Percentiles rank a stretch among this genome's conserved stretches.
phyloP scores from a whole-genome alignment of 169 alveolate genomes.

The Babesia sp. region DNA sequence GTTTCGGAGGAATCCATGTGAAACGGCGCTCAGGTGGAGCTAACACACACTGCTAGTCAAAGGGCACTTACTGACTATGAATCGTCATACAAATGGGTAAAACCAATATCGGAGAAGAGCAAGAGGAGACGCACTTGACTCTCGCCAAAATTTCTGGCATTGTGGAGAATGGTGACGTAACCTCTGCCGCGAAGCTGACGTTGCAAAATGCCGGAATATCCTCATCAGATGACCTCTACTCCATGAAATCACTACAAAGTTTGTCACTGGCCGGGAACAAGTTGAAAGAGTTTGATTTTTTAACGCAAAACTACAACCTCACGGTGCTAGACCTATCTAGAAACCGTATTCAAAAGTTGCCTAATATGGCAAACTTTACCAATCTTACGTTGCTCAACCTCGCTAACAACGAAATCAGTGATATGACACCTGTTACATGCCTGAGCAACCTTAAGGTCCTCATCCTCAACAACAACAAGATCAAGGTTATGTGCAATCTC shows the following conservation, averaged over 20 bases:
- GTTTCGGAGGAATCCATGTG: background rate
- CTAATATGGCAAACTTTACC: constrained; percentile 21
- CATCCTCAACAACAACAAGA: constrained; percentile 61
- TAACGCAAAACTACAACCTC: constrained; percentile 63
- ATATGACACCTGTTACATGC: constrained; percentile 26
- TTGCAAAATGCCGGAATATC: constrained; percentile 63
- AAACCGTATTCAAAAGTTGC: constrained; percentile 58
- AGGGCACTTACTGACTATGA: background rate
- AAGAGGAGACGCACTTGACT: constrained; percentile 48
- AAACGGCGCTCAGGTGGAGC: background rate
- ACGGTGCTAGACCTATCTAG: constrained; percentile 64
- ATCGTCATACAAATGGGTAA: constrained; percentile 1
- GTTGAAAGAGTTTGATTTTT: constrained; percentile 59
- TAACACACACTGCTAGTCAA: no score
- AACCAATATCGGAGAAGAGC: constrained; percentile 4
- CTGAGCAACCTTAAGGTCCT: constrained; percentile 35
- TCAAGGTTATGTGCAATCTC: constrained; percentile 68
- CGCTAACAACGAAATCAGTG: constrained; percentile 46
- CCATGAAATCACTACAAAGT: constrained; percentile 69
- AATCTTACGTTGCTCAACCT: constrained; percentile 52
- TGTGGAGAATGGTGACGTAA: constrained; percentile 69
- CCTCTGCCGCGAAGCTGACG: constrained; percentile 62
- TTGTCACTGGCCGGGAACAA: constrained; percentile 64
- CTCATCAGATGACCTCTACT: constrained; percentile 70
- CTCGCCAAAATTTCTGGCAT: constrained; percentile 66